A percentile compares a stretch with the other conserved stretches of the same genome.
Conservation (phyloP, 2,329 filamentous ascomycete species). For the Xylariomycetidae sp. region DNA sequence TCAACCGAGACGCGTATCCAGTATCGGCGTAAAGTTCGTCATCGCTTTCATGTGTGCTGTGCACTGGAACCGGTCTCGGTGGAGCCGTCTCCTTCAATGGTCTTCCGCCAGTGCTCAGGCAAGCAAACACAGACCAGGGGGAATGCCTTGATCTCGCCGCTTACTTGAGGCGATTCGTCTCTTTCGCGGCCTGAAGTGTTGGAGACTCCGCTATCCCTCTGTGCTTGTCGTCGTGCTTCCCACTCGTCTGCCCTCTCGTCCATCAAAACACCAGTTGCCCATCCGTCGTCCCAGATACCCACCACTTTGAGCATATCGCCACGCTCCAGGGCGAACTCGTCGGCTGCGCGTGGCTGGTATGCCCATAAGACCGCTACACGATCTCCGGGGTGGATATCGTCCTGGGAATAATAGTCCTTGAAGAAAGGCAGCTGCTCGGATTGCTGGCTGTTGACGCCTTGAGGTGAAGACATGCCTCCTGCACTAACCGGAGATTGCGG, state of each 20-base stretch:
- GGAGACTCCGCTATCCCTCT: constrained; percentile 90
- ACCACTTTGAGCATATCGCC: constrained; percentile 98
- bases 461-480: constrained; percentile 75
- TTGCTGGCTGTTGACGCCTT: constrained; percentile 77
- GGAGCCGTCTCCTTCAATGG: constrained; percentile 81
- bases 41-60: constrained; percentile 20
- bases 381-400: constrained; percentile 89
- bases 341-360: constrained; percentile 86
- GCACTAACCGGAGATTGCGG: constrained; percentile 68
- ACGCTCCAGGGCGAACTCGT: constrained; percentile 88
- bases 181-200: constrained; percentile 61
- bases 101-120: constrained; percentile 93
- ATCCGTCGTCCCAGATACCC: constrained; percentile 98
- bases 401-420: constrained; percentile 97
- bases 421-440: constrained; percentile 95
- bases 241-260: constrained; percentile 83
- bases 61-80: constrained; percentile 53
- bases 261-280: constrained; percentile 87
- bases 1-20: constrained; percentile 9
- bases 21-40: neutral
- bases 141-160: constrained; percentile 94
- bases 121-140: constrained; percentile 93
- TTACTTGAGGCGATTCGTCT: constrained; percentile 55
- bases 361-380: constrained; percentile 91
- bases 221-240: constrained; percentile 67